Percentiles rank a stretch among this genome's conserved stretches.
phyloP scores from a whole-genome alignment of 805 yeast genomes.

The Pichia exigua region DNA sequence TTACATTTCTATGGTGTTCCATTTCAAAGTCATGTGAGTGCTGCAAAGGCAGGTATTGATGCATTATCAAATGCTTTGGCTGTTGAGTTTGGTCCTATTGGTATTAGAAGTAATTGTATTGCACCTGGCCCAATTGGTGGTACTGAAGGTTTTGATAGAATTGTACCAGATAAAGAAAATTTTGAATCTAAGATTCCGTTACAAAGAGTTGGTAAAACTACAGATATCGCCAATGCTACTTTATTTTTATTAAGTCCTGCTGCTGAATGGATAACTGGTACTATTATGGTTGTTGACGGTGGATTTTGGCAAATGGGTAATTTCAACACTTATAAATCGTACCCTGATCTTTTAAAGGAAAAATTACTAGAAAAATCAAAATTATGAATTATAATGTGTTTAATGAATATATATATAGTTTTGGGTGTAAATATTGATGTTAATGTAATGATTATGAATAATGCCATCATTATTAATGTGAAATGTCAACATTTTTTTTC shows the following conservation, averaged over 20 bases:
- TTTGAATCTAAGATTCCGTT: slow-evolving; percentile 48
- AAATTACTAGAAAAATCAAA: slow-evolving; percentile 22
- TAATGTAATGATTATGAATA: background rate
- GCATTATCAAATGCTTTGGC: slow-evolving; percentile 79
- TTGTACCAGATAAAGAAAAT: slow-evolving; percentile 38
- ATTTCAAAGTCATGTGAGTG: slow-evolving; percentile 83
- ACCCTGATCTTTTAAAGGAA: slow-evolving; percentile 36
- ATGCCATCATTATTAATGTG: background rate
- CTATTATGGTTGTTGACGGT: slow-evolving; percentile 79
- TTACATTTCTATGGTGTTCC: slow-evolving; percentile 86
- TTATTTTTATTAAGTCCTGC: slow-evolving; percentile 80
- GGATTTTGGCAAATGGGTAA: slow-evolving; percentile 79
- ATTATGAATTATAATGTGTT: slow-evolving; percentile 10
- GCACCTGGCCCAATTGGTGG: slow-evolving; percentile 89
- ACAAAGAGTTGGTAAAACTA: slow-evolving; percentile 59
- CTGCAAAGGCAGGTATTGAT: slow-evolving; percentile 94
- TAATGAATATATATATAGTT: background rate
- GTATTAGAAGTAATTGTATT: slow-evolving; percentile 72
- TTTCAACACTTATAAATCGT: slow-evolving; percentile 25
- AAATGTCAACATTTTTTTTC: background rate
- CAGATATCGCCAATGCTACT: slow-evolving; percentile 84
- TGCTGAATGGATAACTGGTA: slow-evolving; percentile 69
- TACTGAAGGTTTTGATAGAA: slow-evolving; percentile 78
- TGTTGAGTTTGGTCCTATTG: slow-evolving; percentile 86
- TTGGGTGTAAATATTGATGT: slow-evolving; percentile 6